Base-by-base conservation (phyloP, 1,139 yeast genomes). In the Kurtzmaniella quercitrusa region DNA sequence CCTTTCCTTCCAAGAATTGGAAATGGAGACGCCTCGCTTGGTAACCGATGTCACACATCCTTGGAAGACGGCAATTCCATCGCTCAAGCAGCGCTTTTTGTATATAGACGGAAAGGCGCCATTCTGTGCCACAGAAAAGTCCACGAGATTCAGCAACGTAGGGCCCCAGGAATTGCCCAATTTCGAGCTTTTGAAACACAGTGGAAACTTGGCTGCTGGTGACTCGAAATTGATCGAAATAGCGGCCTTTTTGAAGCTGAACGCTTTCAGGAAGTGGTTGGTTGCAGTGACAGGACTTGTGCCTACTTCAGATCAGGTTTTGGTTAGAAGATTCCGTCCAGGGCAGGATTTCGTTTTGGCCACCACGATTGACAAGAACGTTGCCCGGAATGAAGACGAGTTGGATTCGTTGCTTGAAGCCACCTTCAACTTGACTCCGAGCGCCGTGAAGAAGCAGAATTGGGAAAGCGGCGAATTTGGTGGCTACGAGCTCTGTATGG, bases 301-400 rank as follows among this genome's bases (percentile, higher is more conserved):
- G 2, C 81, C 86, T 8, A 68, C 81, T 9, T 75, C 83, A 37
- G 88, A 86, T 47, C 87, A 85, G 52, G 67, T 86, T 1, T 59
- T 90, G 36, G 76, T 85, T 2, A 78, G 99, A 58, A 72, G 98
- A 51, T 94, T 94, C 66, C 78, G 98, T 54, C 98, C 97, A 0
- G 98, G 98, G 1, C 82, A 81, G 34, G 99, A 94, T 62, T 94
- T 88, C 62, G 91, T 93, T 3, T 70, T 94, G 41, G 98, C 98
- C 1, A 88, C 98, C 0, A 77, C 87, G 10, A 71, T 83, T 4
- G 84, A 79, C 38, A 68, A 72, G 38, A 65, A 73, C 17, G 47
- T 70, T 31, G 74, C 75, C 2, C 52, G 74, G 8, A 68, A 62
- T 10, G 61, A 63, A 25, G 43, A 52, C 2, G 58, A 77, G 38